Evolutionary conservation across 371 early-diverging fungal genomes (phyloP), one percentile per base, ranked within the genome.

Genomic region (Rhizopus sp.): DNA sequence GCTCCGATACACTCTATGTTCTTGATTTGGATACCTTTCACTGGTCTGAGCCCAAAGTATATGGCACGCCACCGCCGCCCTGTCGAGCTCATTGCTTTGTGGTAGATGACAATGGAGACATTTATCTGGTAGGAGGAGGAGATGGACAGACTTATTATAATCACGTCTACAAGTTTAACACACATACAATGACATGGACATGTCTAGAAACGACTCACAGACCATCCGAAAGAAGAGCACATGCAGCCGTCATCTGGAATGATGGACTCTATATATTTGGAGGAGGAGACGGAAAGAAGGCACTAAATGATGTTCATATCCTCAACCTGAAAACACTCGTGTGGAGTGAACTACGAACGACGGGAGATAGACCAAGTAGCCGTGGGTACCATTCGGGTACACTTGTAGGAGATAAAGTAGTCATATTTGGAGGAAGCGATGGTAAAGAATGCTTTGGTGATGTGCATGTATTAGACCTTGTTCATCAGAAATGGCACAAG

Each of bases 351-450:
- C 65, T 92, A 7, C 83, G 83, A 57, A 69, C 74, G 7, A 71
- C 60, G 4, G 91, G 91, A n/a, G 69, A 66, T 12, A 67, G 74
- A 16, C 95, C 94, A 7, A 73, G 74, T 13, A 73, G 88, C 15
- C 77, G 94, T 47, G 95, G 95, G 10, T 95, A 95, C 70, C 95
- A 95, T 63, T 87, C 93, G 23, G 82, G 86, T 42, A 95, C 81
- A 39, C 70, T 93, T 38, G 87, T 93, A 12, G 87, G 86, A 6
- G 78, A 83, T 44, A 88, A 90, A 50, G 74, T 90, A n/a, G 78
- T 94, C 5, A 78, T 95, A 40, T 95, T 80, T 72, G 95, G 95
- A 17, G 95, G 95, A 31, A 86, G 87, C 5, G 94, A 95, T 66
- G 95, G 95, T 1, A 88, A 88, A 55, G 90, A 90, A 52, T 93